Evolutionary conservation across 345 rosid genomes (phyloP).

Genomic region (Euphorbia lathyris): DNA sequence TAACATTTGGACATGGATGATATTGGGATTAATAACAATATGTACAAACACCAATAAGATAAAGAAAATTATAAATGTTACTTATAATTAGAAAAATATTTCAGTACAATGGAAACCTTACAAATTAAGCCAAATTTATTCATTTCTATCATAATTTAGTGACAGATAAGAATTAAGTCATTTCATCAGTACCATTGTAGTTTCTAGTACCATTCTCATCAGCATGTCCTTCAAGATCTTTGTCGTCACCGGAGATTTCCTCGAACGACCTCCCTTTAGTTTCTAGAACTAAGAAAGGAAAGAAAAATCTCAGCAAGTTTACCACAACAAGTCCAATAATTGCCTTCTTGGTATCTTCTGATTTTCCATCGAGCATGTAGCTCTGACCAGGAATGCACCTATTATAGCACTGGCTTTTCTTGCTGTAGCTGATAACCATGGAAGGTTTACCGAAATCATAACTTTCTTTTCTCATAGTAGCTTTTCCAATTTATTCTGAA

Average conservation of each 20-base stretch:
- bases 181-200: constrained; percentile 14
- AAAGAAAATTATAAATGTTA: no score
- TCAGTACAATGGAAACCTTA: no score
- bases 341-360: constrained; percentile 34
- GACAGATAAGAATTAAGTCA: constrained; percentile 25
- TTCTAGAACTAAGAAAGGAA: constrained; percentile 64
- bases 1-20: no score
- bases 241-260: constrained; percentile 60
- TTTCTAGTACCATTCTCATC: constrained; percentile 15
- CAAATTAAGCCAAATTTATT: no score
- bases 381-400: constrained; percentile 35
- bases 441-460: constrained; percentile 18
- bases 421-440: constrained; percentile 13
- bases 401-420: constrained; percentile 17
- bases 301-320: constrained; percentile 50
- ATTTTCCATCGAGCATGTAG: constrained; percentile 33
- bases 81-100: no score
- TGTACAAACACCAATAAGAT: no score
- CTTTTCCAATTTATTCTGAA: no score
- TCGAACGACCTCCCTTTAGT: constrained; percentile 63
- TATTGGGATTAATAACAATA: no score
- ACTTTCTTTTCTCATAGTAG: no score
- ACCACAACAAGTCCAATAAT: constrained; percentile 48
- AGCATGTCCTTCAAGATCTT: constrained; percentile 22
- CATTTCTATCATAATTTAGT: no score